Base-by-base conservation (phyloP, 2,329 filamentous ascomycete genomes). In the Alternaria triticimaculans region DNA sequence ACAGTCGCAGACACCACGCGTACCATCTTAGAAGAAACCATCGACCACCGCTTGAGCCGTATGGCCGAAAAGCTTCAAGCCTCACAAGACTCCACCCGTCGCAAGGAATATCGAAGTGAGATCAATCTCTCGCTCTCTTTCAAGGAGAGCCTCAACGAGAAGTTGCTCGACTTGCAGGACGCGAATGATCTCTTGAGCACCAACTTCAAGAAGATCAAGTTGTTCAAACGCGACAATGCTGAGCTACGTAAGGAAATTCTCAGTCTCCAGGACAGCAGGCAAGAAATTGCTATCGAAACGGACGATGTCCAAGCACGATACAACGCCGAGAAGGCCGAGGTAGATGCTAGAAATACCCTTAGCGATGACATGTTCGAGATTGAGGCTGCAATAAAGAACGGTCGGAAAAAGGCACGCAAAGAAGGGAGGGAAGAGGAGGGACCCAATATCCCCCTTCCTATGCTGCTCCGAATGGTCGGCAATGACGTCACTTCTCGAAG, bases 1-100 rank as follows among this genome's bases (percentile, higher is more conserved):
- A 87, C 86, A 58, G 80, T 82, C 2, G 84, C 84, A 43, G 85
- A 87, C 60, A 85, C 86, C 3, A 80, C 87, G 72, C 82, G 66
- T 80, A 87, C 76, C 76, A 84, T 76, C 56, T 84, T 85, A 58
- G 81, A 83, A 60, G 84, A 87, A 63, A 83, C 82, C 2, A 78
- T 86, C 18, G 81, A 84, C 54, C 80, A 82, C 63, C 83, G 81
- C 4, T 72, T 85, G 11, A 74, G 76, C 6, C 80, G 80, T 8
- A 79, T 86, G 43, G 76, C 80, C 15, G 78, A 80, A 41, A 74
- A 74, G 45, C 55, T 76, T n/a, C 71, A 74, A 41, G 78, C 75
- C 11, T 81, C 82, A 23, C 72, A 76, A 11, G 81, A 82, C 51
- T 80, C 82, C 20, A 57, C 63, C 6, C 82, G 81, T 50, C 68